Conservation (phyloP, 306 rosid species). For the Pyrus communis region DNA sequence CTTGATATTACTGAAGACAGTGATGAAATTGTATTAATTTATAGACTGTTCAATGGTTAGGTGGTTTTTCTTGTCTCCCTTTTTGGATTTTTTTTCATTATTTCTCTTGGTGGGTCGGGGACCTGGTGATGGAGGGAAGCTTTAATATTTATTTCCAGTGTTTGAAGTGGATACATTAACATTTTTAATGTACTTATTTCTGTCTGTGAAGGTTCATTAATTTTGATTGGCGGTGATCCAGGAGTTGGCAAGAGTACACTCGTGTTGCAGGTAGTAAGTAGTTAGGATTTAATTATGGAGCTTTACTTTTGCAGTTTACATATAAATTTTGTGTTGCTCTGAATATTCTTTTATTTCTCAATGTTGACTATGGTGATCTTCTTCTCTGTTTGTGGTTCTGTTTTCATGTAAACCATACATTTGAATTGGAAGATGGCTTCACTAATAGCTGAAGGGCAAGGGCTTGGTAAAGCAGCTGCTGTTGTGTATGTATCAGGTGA, state of each 20-base stretch:
- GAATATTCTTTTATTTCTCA: neutral
- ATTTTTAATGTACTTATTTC: constrained; percentile 17
- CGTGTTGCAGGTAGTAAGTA: constrained; percentile 60
- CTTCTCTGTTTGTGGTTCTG: constrained; percentile 1
- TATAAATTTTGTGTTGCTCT: neutral
- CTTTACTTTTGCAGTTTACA: neutral
- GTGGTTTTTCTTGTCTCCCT: neutral
- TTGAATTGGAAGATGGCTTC: constrained; percentile 63
- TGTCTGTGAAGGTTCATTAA: constrained; percentile 69
- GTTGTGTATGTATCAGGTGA: constrained; percentile 92
- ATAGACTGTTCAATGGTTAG: neutral
- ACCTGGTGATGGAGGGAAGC: neutral
- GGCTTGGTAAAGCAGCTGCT: constrained; percentile 30
- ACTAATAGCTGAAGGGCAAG: constrained; percentile 49
- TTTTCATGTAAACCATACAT: constrained; percentile 11
- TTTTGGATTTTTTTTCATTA: too few species aligned
- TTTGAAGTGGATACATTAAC: neutral
- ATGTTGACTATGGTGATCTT: neutral
- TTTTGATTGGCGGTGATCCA: constrained; percentile 89
- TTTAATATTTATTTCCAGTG: neutral
- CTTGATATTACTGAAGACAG: neutral
- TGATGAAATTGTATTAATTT: too few species aligned
- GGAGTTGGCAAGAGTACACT: constrained; percentile 99
- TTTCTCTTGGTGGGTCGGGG: neutral
- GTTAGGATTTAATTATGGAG: constrained; percentile 6